Evolutionary conservation across 2,329 filamentous ascomycete species (phyloP), one percentile per base, ranked within the genome.

Genomic region (Xylariaceae sp.): DNA sequence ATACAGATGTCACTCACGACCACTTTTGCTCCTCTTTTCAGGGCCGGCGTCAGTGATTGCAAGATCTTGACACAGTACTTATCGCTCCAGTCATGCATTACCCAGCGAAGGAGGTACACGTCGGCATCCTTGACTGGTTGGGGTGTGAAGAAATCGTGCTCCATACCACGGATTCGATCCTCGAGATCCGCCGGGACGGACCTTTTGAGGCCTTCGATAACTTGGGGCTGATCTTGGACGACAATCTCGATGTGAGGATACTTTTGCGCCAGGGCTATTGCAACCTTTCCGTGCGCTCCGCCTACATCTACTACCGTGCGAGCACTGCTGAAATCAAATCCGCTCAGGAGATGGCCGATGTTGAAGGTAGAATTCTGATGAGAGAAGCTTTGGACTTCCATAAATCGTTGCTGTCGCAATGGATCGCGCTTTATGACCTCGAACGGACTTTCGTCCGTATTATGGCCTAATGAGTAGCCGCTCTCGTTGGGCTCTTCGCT

Each of bases 51-150:
- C 30, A 75, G 60, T 1, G 65, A 66, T 42, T 63, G 66, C 21
- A 67, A 59, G 8, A 73, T 71, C 12, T 59, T 59, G 15, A 66
- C 54, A 2, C 59, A 61, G 47, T 71, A 66, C 32, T 67, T 64
- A 37, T 76, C 73, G 0, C 73, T 66, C 72, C 74, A 77, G 63
- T 76, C 73, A 59, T 78, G 75, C 10, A 78, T 61, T 46, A 77
- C 74, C 61, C 68, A 67, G 34, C 73, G 72, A 56, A 77, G 65
- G 41, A 76, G 63, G 61, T 74, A 77, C 41, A 74, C 65, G 36
- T 71, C 70, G 5, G 70, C 75, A 6, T 49, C 62, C 12, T 56
- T 53, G 29, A 61, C 49, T 0, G 53, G 47, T 46, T 65, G 62
- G 16, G 56, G 44, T 10, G 41, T 45, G 44, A 65, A 61, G 5